Base-by-base conservation (phyloP, 2,329 filamentous ascomycete species). In the Ceratocystis variospora region DNA sequence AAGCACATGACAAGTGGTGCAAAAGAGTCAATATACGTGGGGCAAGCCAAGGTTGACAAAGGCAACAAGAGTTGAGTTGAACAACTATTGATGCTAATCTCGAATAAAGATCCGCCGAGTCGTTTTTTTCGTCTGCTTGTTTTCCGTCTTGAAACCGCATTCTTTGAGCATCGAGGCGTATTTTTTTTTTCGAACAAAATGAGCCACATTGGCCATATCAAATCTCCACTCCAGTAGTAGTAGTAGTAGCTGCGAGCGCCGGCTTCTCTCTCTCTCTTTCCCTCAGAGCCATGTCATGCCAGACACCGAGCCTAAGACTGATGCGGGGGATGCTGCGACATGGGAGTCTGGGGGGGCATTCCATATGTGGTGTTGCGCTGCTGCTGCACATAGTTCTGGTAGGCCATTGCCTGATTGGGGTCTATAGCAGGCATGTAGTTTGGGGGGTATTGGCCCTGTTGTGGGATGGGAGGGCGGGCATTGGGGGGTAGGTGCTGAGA, bases 281-380 rank as follows among this genome's bases (percentile, higher is more conserved):
- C 8, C 28, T 28, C 28, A 28, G 37, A 12, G 37, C 10, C 37
- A 41, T 15, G 37, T 41, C 37, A 4, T 41, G 37, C 15, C 28
- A 17, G 31, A n/a, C 2, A 5, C 25, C 17, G 19, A n/a, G 31
- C 17, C n/a, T 79, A 90, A 77, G 87, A 86, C 77, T 89, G 87
- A 76, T 92, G 89, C 70, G 89, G 87, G 72, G 89, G 87, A 77
- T 90, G 89, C 72, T 90, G 88, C 67, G 88, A 87, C 83, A 94
- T 89, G 71, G 88, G 85, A 70, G 83, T 81, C 74, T 89, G 87
- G 65, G 87, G 83, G 64, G 88, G 87, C 85, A 95, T 90, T 63
- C 84, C 85, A 72, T 91, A 92, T 72, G 87, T 87, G 72, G 84
- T 85, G 70, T 83, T 82, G 73, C 83, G 83, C 76, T 86, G 61